Base-by-base conservation (phyloP, 2,329 filamentous ascomycete species). In the Elsinoe perseae region DNA sequence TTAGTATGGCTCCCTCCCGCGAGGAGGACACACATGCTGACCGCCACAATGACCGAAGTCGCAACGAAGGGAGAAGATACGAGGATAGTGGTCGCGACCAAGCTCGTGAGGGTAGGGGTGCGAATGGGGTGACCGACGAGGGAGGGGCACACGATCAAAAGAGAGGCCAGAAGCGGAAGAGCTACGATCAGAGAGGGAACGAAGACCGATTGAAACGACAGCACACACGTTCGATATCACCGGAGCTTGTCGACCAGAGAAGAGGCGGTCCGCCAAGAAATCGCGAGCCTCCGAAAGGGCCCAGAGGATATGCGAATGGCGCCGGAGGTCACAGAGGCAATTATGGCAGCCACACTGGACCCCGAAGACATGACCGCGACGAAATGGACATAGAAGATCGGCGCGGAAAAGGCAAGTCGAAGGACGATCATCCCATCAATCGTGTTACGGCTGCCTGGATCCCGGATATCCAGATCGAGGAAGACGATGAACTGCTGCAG, bases 401-500 rank as follows among this genome's bases (percentile, higher is more conserved):
- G 18, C 40, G 30, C 30, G 12, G 50, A 7, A 32, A 34, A 27
- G 54, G 30, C 16, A 54, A 48, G 14, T 16, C 38, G n/a, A 40
- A 18, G 10, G 25, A 54, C 16, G 42, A 56, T 14, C 25, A 56
- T 14, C 46, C 38, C 20, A 32, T 55, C 36, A 38, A 48, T 4
- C 38, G 40, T 32, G 50, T 40, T 4, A 54, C 30, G 1, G 56
- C 36, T 16, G 50, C 27, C 7, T 50, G 54, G 46, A 57, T 50
- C 7, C 46, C 56, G 23, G 58, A 61, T 12, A 50, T 60, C 12
- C 60, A 63, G 32, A 64, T 63, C 61, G 62, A 60, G 34, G 60
- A 60, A n/a, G 54, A 43, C 3, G 56, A 57, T 9, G 67, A 68
- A 50, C 58, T 38, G 61, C 65, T 40, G 62, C 91, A 60, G 56